phyloP scores from a whole-genome alignment of 768 basidiomycete species.

The Amanita polypyramis region DNA sequence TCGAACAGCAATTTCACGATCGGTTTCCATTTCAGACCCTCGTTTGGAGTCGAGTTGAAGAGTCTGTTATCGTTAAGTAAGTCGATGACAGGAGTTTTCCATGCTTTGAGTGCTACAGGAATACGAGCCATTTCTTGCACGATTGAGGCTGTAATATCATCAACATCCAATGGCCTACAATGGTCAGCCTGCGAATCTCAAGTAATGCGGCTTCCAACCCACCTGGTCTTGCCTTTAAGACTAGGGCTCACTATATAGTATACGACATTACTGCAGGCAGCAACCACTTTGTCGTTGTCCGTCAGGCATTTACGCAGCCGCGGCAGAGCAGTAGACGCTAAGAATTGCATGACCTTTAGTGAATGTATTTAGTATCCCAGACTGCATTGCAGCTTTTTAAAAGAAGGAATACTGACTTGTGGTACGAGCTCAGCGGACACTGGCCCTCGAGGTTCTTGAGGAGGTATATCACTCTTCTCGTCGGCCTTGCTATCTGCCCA shows the following conservation, averaged over 20 bases:
- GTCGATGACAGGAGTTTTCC: slow-evolving; percentile 74
- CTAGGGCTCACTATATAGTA: slow-evolving; percentile 78
- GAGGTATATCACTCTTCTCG: background rate
- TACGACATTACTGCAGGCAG: slow-evolving; percentile 74
- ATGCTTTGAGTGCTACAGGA: slow-evolving; percentile 70
- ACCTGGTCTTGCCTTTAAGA: slow-evolving; percentile 72
- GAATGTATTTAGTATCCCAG: background rate
- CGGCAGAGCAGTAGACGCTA: slow-evolving; percentile 61
- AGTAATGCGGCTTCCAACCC: slow-evolving; percentile 10
- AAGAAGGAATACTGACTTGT: slow-evolving; percentile 2
- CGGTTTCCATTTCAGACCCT: slow-evolving; percentile 58
- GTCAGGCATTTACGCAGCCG: slow-evolving; percentile 68
- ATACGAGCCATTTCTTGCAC: slow-evolving; percentile 72
- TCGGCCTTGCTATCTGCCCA: slow-evolving; percentile 36
- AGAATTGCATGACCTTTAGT: slow-evolving; percentile 58
- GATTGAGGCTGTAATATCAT: slow-evolving; percentile 53
- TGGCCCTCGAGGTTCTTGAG: slow-evolving; percentile 15
- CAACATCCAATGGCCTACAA: slow-evolving; percentile 67
- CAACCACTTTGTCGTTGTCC: slow-evolving; percentile 75
- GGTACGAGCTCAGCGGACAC: slow-evolving; percentile 24
- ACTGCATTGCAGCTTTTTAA: background rate
- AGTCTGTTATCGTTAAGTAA: slow-evolving; percentile 78
- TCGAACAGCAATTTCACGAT: slow-evolving; percentile 77
- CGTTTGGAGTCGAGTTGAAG: slow-evolving; percentile 61
- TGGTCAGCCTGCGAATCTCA: background rate